Evolutionary conservation across 768 basidiomycete genomes (phyloP).

Genomic region (Daedaleopsis sinensis): DNA sequence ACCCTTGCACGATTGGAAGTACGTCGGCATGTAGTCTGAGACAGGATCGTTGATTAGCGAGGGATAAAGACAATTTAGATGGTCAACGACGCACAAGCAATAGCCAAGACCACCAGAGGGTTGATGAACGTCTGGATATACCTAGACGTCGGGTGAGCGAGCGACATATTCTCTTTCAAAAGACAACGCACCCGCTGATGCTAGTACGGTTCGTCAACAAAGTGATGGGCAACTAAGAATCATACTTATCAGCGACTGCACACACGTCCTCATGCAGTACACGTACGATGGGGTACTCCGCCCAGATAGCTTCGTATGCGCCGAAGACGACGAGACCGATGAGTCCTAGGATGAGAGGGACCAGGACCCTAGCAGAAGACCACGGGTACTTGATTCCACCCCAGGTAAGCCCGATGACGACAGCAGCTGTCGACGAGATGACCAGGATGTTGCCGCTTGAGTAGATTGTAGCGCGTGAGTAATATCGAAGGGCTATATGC

Average conservation of each 20-base stretch:
- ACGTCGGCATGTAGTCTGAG: slow-evolving; percentile 44
- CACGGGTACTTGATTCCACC: slow-evolving; percentile 41
- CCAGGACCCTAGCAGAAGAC: slow-evolving; percentile 34
- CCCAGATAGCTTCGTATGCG: background rate
- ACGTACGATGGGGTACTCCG: background rate
- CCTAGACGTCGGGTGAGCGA: background rate
- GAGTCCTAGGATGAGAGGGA: slow-evolving; percentile 39
- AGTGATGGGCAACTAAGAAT: slow-evolving; percentile 15
- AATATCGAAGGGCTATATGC: no score
- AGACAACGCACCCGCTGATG: slow-evolving; percentile 15
- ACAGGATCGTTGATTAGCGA: no score
- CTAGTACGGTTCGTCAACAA: slow-evolving; percentile 5
- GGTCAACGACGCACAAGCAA: background rate
- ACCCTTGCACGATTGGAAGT: slow-evolving; percentile 44
- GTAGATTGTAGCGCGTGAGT: no score
- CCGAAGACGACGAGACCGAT: slow-evolving; percentile 33
- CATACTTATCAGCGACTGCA: slow-evolving; percentile 10
- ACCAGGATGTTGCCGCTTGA: slow-evolving; percentile 33
- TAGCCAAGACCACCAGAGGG: background rate
- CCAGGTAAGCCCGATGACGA: slow-evolving; percentile 33
- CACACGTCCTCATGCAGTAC: background rate
- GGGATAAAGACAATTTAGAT: no score
- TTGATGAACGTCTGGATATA: background rate
- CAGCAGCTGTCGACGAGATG: slow-evolving; percentile 21
- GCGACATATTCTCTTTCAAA: no score